Base-by-base conservation (phyloP, 306 rosid species). In the Echinosophora koreensis region DNA sequence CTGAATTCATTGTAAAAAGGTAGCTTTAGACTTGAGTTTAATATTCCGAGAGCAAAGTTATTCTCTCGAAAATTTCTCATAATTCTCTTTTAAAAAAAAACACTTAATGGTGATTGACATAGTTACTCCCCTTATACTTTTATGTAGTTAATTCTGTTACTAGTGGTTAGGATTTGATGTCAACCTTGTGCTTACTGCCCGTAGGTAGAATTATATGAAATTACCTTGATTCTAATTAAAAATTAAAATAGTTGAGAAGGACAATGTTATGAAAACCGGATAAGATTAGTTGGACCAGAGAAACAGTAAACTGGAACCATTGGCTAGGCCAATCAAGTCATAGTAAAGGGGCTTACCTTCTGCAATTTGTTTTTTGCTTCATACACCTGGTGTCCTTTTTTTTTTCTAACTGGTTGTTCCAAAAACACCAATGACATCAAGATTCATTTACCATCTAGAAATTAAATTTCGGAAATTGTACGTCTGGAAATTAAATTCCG, bases 1-100 rank as follows among this genome's bases (percentile, higher is more conserved):
- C 77, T 76, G 80, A 27, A 5, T 59, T 84, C 70, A 27, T 18
- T 63, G 61, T 67, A 58, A 55, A 47, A 30, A 12, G 61, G 66
- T 64, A 66, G 73, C 61, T 63, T 57, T 62, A 50, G 52, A 32
- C 74, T 37, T 69, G 52, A 38, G 62, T n/a, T n/a, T n/a, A n/a
- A n/a, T 56, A 34, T 81, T 74, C 60, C 16, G 49, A 51, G 64
- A 68, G 61, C 17, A 60, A 7, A 68, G 78, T 58, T 72, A 16
- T 44, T 47, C 8, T 17, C 6, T 35, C 30, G 2, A 7, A 55
- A 16, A 56, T 47, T 64, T 37, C 49, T 66, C 22, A n/a, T 66
- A 1, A 18, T 13, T 39, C 5, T 39, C 8, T 46, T 47, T 44
- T 5, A 14, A 13, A 34, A 4, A 56, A 79, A 35, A 71, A 22